phyloP scores from a whole-genome alignment of 1,284 basidiomycete genomes.

The Rhodotorula glutinis region DNA sequence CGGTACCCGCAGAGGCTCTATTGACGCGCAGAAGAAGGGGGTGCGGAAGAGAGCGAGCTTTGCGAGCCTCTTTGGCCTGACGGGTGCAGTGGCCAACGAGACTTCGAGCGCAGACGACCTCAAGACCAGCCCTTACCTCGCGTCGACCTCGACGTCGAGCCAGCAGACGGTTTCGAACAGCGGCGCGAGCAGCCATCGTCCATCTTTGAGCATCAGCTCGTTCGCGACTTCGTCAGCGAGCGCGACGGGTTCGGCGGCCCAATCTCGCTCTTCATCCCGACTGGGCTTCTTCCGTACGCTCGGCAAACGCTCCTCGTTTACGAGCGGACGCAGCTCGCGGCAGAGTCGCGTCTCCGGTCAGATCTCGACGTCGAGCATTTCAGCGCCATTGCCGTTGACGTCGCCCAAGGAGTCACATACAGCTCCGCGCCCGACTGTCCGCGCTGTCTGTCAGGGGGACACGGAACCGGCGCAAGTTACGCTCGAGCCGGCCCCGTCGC shows the following conservation, averaged over 20 bases:
- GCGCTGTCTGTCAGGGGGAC: too few species aligned
- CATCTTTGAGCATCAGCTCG: constrained; percentile 16
- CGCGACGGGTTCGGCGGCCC: not conserved
- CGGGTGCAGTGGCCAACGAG: not conserved
- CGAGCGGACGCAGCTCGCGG: not conserved
- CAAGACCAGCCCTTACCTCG: not conserved
- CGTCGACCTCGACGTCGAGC: not conserved
- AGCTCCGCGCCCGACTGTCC: too few species aligned
- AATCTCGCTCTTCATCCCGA: constrained; percentile 7
- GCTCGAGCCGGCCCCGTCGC: not conserved
- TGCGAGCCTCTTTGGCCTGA: constrained; percentile 22
- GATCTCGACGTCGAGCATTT: constrained; percentile 18
- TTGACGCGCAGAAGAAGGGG: not conserved
- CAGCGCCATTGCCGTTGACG: constrained; percentile 4
- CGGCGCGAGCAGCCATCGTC: constrained; percentile 13
- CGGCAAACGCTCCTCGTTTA: constrained; percentile 12
- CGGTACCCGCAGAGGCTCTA: not conserved
- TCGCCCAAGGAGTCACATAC: not conserved
- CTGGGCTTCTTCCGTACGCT: constrained; percentile 20
- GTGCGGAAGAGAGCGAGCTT: constrained; percentile 15
- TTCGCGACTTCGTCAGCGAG: constrained; percentile 13
- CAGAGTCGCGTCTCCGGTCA: not conserved
- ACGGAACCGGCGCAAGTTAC: not conserved
- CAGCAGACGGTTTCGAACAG: not conserved
- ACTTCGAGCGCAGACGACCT: not conserved